These are phyloP conservation scores for Halteria grandinella DNA, from an alignment of 73 alveolate species.

Conservation along the genomic window DNA sequence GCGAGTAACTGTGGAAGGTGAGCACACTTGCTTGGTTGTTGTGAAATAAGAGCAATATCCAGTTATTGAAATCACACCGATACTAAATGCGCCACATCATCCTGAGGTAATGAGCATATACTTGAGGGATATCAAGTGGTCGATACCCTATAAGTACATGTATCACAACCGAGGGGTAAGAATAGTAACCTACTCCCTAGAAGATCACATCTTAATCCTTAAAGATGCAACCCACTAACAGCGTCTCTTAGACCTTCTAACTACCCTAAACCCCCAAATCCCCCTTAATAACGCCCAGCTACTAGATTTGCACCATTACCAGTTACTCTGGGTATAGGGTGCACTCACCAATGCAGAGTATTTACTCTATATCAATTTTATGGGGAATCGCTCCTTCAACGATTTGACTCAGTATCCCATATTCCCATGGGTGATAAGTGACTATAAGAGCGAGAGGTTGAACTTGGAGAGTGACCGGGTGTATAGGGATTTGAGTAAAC, in stretches of 20 bases:
- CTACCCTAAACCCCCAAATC: no score
- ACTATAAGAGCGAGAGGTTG: constrained; percentile 55
- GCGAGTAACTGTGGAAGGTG: constrained; percentile 45
- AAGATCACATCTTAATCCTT: neutral
- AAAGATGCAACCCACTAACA: neutral
- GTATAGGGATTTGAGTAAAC: constrained; percentile 97
- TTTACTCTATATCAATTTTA: constrained; percentile 68
- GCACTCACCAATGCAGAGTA: constrained; percentile 73
- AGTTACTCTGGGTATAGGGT: constrained; percentile 44
- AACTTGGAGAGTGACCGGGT: constrained; percentile 64
- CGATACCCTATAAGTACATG: constrained; percentile 33
- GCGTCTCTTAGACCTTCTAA: no score
- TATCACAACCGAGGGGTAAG: constrained; percentile 20
- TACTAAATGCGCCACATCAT: constrained; percentile 46
- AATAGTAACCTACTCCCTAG: neutral
- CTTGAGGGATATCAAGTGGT: constrained; percentile 1
- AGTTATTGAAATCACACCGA: constrained; percentile 16
- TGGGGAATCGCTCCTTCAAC: constrained; percentile 72
- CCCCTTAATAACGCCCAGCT: neutral
- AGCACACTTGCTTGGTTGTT: constrained; percentile 18
- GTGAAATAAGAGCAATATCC: neutral
- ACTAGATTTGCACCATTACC: neutral
- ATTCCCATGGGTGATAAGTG: constrained; percentile 84
- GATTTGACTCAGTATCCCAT: constrained; percentile 86
- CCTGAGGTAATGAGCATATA: neutral